phyloP scores from a whole-genome alignment of 2,329 filamentous ascomycete genomes.

The Colletotrichum viniferum region DNA sequence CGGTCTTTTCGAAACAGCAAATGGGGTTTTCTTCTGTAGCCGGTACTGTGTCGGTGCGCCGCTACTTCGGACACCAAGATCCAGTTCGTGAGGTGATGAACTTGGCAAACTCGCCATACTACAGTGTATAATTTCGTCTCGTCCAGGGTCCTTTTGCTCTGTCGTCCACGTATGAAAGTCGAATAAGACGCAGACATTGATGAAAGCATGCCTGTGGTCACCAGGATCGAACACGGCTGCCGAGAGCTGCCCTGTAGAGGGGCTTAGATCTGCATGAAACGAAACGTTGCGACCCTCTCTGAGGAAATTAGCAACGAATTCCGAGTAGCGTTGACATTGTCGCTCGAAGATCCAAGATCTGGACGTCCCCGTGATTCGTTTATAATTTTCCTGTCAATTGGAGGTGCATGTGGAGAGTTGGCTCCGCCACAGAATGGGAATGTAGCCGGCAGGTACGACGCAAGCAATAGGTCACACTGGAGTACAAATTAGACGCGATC shows the following conservation, averaged over 20 bases:
- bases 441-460: too few species aligned
- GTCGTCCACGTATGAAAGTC: fast-evolving
- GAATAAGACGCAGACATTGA: background rate
- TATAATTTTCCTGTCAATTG: too few species aligned
- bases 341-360: fast-evolving
- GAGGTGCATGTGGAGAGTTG: too few species aligned
- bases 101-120: background rate
- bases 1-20: fast-evolving
- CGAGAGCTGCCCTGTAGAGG: background rate
- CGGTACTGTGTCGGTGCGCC: fast-evolving
- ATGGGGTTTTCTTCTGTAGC: background rate
- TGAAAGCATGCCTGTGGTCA: background rate
- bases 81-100: background rate
- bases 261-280: background rate
- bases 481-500: too few species aligned
- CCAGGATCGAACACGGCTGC: too few species aligned
- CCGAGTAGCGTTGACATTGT: too few species aligned
- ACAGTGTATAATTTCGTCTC: fast-evolving
- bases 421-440: too few species aligned
- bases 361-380: fast-evolving
- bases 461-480: too few species aligned
- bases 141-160: fast-evolving
- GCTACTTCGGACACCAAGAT: background rate
- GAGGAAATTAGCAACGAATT: too few species aligned
- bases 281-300: background rate